Evolutionary conservation across 2,329 filamentous ascomycete species (phyloP).

Genomic region (Bipolaris oryzae): DNA sequence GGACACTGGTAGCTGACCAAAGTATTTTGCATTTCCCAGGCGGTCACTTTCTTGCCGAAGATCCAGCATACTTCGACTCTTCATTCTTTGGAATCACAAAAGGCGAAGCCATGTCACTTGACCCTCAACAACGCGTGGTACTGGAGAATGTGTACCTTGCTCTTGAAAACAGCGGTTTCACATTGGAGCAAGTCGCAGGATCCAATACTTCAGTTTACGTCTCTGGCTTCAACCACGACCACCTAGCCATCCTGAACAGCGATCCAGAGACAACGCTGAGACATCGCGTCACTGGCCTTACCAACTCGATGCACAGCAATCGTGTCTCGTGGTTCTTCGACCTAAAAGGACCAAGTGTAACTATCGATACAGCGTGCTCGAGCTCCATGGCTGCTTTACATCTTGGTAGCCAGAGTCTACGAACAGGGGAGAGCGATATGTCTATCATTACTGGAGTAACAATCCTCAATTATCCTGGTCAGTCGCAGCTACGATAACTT

Average conservation of each 20-base stretch:
- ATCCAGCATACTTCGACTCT: slow-evolving; percentile 37
- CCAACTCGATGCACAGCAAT: slow-evolving; percentile 18
- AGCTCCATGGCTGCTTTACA: slow-evolving; percentile 27
- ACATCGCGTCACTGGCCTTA: background rate
- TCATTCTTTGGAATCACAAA: slow-evolving; percentile 39
- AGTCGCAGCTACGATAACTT: background rate
- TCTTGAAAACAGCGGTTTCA: slow-evolving; percentile 49
- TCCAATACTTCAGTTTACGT: slow-evolving; percentile 37
- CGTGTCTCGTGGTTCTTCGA: slow-evolving; percentile 34
- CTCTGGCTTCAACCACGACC: slow-evolving; percentile 21
- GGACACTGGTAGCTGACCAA: background rate
- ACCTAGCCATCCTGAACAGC: background rate
- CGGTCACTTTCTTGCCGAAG: slow-evolving; percentile 22
- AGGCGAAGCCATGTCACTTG: slow-evolving; percentile 36
- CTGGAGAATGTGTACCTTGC: slow-evolving; percentile 48
- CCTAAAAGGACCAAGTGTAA: slow-evolving; percentile 29
- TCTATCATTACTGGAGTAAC: background rate
- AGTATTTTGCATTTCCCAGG: background rate
- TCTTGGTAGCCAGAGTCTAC: slow-evolving; percentile 19
- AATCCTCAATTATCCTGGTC: background rate
- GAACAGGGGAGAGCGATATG: slow-evolving; percentile 10
- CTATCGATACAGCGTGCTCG: slow-evolving; percentile 38
- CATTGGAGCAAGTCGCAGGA: slow-evolving; percentile 36
- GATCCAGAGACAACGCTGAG: background rate
- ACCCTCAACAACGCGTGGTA: slow-evolving; percentile 43